Percentiles rank a stretch among this genome's conserved stretches.
phyloP scores from a whole-genome alignment of 495 filamentous ascomycete species.

The Aspergillus bridgeri region DNA sequence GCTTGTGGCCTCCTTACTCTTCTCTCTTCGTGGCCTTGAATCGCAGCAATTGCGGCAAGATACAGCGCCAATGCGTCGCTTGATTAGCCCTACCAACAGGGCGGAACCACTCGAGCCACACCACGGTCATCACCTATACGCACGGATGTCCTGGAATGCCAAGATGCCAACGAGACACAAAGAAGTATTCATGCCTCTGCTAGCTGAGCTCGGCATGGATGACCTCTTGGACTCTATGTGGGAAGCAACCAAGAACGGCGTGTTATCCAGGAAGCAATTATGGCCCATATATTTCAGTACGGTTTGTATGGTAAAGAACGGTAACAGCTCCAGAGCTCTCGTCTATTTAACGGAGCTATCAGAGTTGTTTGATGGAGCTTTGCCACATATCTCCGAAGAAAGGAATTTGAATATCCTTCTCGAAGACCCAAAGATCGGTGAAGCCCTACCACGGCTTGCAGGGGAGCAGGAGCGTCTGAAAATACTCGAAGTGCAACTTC shows the following conservation, averaged over 20 bases:
- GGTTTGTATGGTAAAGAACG: slow-evolving; percentile 15
- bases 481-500: slow-evolving; percentile 26
- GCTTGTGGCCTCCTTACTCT: background rate
- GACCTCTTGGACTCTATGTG: background rate
- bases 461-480: slow-evolving; percentile 17
- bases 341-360: slow-evolving; percentile 27
- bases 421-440: slow-evolving; percentile 13
- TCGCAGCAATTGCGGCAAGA: background rate
- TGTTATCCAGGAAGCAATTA: background rate
- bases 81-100: background rate
- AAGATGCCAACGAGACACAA: background rate
- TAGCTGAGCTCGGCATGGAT: background rate
- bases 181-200: background rate
- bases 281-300: slow-evolving; percentile 26
- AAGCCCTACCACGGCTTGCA: slow-evolving; percentile 22
- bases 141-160: background rate
- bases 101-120: background rate
- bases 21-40: background rate
- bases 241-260: background rate
- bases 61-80: background rate
- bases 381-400: slow-evolving; percentile 27
- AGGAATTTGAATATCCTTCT: slow-evolving; percentile 17
- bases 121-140: background rate
- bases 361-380: slow-evolving; percentile 14
- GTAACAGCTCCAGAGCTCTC: slow-evolving; percentile 18